Base-by-base conservation (phyloP, 2,329 filamentous ascomycete genomes). In the Pleoardoris graminearum region DNA sequence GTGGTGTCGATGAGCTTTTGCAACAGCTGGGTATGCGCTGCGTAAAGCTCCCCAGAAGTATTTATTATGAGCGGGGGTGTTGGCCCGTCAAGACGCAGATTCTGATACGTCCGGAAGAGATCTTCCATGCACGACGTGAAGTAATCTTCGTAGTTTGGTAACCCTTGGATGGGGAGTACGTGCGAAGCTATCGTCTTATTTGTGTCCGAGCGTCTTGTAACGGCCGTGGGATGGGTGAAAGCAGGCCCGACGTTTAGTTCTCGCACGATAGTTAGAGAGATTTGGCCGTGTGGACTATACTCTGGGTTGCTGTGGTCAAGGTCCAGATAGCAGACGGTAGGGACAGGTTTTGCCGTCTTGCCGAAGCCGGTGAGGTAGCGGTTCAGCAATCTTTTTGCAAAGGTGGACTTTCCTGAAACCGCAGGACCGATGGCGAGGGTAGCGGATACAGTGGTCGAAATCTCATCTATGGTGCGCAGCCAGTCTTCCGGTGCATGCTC, bases 281-380 rank as follows among this genome's bases (percentile, higher is more conserved):
- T 66, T 12, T 87, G 85, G 0, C 89, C 89, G 0, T 86, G 82
- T 1, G 86, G 80, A 0, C 82, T 83, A 67, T 88, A 91, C 65
- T 92, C 89, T 2, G 89, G 88, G 63, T 91, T 89, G 0, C 86
- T 87, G 0, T 88, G 87, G 65, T 94, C 89, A 8, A 93, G 77
- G 61, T 94, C 90, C 6, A 94, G 78, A n/a, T 88, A 76, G 49
- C 79, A 80, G 22, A 87, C 76, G 44, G 72, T 75, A 29, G 66
- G 57, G 0, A 67, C 41, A 5, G 68, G 54, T 27, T 51, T 58
- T 14, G 63, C 61, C 1, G 48, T 59, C 37, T 64, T 71, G 14
- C 70, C 69, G 27, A 67, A 57, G 39, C 76, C 70, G 3, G 84
- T 87, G n/a, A 90, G 71, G 7, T 90, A 74, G 10, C 83, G 81